These are phyloP conservation scores for Lupinus albus DNA, from an alignment of 306 rosid genomes.

Conservation along the genomic window DNA sequence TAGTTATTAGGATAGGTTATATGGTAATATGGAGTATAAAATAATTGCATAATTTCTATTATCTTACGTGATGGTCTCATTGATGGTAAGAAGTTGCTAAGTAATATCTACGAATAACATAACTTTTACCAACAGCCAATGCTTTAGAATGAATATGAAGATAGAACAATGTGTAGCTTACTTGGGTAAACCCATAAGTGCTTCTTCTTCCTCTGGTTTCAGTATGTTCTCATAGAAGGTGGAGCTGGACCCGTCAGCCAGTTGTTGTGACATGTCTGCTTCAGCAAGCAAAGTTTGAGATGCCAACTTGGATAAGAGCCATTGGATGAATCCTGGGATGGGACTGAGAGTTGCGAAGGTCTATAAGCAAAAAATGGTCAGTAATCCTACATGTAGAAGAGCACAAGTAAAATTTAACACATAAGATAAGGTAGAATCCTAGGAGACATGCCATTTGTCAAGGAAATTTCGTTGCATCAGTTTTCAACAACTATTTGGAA, in stretches of 20 bases:
- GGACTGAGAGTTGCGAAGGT: slow-evolving; percentile 95
- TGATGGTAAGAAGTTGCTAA: slow-evolving; percentile 18
- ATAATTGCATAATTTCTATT: not conserved
- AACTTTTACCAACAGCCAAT: not conserved
- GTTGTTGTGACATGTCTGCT: slow-evolving; percentile 48
- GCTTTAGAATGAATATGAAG: slow-evolving; percentile 25
- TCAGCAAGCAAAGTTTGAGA: slow-evolving; percentile 66
- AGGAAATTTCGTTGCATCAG: not conserved
- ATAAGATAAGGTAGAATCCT: slow-evolving; percentile 34
- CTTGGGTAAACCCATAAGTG: slow-evolving; percentile 66
- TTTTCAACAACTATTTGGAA: slow-evolving; percentile 20
- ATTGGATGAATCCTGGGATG: slow-evolving; percentile 88
- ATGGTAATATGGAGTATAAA: slow-evolving; percentile 7
- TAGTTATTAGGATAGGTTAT: slow-evolving; percentile 22
- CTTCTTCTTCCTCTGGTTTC: slow-evolving; percentile 72
- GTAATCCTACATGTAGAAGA: slow-evolving; percentile 28
- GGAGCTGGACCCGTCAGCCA: slow-evolving; percentile 56
- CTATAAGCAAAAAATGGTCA: slow-evolving; percentile 47
- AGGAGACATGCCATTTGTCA: slow-evolving; percentile 33
- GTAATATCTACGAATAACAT: slow-evolving; percentile 17
- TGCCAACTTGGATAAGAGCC: slow-evolving; percentile 89
- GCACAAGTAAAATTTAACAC: not conserved
- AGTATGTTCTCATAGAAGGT: slow-evolving; percentile 81
- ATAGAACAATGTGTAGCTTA: slow-evolving; percentile 43
- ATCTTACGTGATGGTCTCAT: too few relatives aligned